These are phyloP conservation scores for Setomelanomma holmii DNA, from an alignment of 2,329 filamentous ascomycete species.

Conservation along the genomic window DNA sequence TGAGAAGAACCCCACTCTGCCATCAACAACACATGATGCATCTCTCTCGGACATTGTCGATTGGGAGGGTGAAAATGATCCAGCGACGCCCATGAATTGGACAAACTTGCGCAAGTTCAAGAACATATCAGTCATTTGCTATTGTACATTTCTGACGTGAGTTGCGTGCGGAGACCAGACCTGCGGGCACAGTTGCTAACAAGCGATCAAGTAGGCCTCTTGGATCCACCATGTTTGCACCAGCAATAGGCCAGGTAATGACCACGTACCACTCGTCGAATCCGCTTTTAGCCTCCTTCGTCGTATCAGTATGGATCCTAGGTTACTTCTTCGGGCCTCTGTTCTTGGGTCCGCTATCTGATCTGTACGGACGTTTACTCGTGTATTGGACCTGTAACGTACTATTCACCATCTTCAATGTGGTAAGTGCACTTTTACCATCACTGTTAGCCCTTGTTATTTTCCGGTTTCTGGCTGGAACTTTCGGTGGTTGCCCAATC, in stretches of 20 bases:
- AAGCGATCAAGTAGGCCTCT: slow-evolving; percentile 43
- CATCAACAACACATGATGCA: neutral
- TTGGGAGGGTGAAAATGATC: slow-evolving; percentile 65
- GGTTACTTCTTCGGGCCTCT: slow-evolving; percentile 30
- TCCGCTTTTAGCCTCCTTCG: slow-evolving; percentile 23
- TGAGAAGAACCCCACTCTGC: neutral
- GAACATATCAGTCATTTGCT: slow-evolving; percentile 30
- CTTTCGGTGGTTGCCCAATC: slow-evolving; percentile 20
- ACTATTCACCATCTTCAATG: slow-evolving; percentile 57
- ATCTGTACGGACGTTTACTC: slow-evolving; percentile 30
- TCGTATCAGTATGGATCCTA: slow-evolving; percentile 24
- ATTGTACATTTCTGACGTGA: slow-evolving; percentile 39
- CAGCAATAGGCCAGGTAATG: slow-evolving; percentile 54
- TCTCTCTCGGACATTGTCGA: slow-evolving; percentile 54
- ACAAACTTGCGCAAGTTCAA: slow-evolving; percentile 37
- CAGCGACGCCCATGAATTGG: slow-evolving; percentile 66
- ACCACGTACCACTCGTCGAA: slow-evolving; percentile 58
- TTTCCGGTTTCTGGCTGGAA: slow-evolving; percentile 33
- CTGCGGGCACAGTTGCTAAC: neutral
- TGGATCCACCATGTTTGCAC: slow-evolving; percentile 64
- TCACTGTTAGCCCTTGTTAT: slow-evolving; percentile 28
- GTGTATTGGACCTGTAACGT: slow-evolving; percentile 33
- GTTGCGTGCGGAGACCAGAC: neutral
- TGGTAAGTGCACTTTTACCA: slow-evolving; percentile 40
- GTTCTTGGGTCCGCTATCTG: slow-evolving; percentile 29